Evolutionary conservation across 2,329 filamentous ascomycete genomes (phyloP).

Genomic region (Xylaria sp.): DNA sequence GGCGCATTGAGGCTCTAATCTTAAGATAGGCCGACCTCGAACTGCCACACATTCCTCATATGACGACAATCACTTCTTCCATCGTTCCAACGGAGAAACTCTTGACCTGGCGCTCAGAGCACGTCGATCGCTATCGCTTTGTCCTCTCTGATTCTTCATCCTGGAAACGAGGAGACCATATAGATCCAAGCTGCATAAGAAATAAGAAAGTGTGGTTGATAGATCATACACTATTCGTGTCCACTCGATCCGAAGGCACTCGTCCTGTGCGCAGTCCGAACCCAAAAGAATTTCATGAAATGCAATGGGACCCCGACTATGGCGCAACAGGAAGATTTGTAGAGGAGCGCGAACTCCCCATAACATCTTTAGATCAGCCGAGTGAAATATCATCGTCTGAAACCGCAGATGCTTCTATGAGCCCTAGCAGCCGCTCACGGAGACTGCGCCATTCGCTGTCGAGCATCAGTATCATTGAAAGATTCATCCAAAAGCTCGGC

Average conservation of each 20-base stretch:
- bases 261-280: slow-evolving; percentile 53
- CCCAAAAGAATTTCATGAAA: slow-evolving; percentile 55
- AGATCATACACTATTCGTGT: slow-evolving; percentile 57
- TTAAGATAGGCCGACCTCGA: slow-evolving; percentile 54
- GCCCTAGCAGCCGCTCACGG: slow-evolving; percentile 34
- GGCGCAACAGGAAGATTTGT: slow-evolving; percentile 49
- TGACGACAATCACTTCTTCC: slow-evolving; percentile 57
- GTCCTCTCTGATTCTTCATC: slow-evolving; percentile 55
- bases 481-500: slow-evolving; percentile 36
- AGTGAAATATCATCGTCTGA: slow-evolving; percentile 38
- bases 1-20: slow-evolving; percentile 11
- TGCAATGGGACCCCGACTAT: slow-evolving; percentile 53
- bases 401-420: slow-evolving; percentile 39
- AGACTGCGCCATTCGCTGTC: slow-evolving; percentile 41
- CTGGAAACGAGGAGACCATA: slow-evolving; percentile 41
- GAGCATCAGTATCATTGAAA: slow-evolving; percentile 43
- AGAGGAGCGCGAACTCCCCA: slow-evolving; percentile 49
- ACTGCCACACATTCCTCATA: slow-evolving; percentile 60
- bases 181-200: slow-evolving; percentile 52
- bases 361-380: slow-evolving; percentile 38
- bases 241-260: slow-evolving; percentile 54
- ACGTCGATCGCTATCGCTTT: slow-evolving; percentile 54
- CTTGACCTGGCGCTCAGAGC: slow-evolving; percentile 52
- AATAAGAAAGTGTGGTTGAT: slow-evolving; percentile 57
- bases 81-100: slow-evolving; percentile 55